Evolutionary conservation across 1,284 basidiomycete species (phyloP).

Genomic region (Puccinia hordei): DNA sequence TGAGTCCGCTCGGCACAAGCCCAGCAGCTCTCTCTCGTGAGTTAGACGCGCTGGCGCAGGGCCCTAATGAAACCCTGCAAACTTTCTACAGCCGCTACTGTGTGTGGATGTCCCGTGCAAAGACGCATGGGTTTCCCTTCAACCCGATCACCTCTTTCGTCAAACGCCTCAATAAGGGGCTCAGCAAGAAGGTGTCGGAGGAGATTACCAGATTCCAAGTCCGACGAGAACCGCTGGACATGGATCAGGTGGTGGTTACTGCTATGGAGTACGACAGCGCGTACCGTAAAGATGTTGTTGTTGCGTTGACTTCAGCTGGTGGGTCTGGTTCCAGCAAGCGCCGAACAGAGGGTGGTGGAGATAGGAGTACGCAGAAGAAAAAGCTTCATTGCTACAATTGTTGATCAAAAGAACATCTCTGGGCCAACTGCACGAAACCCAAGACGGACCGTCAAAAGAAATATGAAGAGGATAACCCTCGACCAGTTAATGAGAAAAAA

Average conservation of each 20-base stretch:
- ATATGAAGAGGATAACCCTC: too few species aligned
- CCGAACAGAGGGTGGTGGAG: not conserved
- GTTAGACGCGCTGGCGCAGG: not conserved
- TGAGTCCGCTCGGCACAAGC: not conserved
- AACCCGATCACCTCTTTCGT: not conserved
- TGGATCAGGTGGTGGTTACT: not conserved
- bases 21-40: not conserved
- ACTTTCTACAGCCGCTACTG: not conserved
- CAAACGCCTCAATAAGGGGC: not conserved
- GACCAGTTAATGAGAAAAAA: too few species aligned
- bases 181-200: not conserved
- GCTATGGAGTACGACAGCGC: not conserved
- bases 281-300: not conserved
- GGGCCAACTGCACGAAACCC: too few species aligned
- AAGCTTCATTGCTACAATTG: too few species aligned
- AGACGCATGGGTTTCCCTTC: not conserved
- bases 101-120: not conserved
- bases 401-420: too few species aligned
- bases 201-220: not conserved
- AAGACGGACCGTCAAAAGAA: too few species aligned
- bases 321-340: not conserved
- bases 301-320: too few species aligned
- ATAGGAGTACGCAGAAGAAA: not conserved
- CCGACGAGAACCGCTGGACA: not conserved
- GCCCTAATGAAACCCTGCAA: not conserved